phyloP scores from a whole-genome alignment of 2,329 filamentous ascomycete species.

The Ophiostoma sp. region DNA sequence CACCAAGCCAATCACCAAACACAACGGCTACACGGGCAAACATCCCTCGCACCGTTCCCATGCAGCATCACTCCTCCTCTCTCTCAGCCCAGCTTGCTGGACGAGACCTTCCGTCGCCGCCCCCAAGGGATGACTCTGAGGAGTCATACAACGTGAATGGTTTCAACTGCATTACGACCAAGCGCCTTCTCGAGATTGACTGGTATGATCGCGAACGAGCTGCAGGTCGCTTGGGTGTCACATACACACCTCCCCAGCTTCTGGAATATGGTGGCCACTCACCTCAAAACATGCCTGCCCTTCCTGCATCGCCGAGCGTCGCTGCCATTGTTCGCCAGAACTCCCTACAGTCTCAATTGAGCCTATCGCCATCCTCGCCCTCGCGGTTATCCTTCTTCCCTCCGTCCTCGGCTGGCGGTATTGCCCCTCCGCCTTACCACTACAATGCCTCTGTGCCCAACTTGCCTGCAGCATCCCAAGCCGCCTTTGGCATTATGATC shows the following conservation, averaged over 20 bases:
- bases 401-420: background rate
- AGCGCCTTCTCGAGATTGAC: constrained; percentile 48
- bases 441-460: constrained; percentile 7
- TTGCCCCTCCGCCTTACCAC: background rate
- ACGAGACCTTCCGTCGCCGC: constrained; percentile 7
- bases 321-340: constrained; percentile 18
- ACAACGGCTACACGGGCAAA: constrained; percentile 12
- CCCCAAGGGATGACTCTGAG: constrained; percentile 35
- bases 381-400: constrained; percentile 17
- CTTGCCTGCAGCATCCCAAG: background rate
- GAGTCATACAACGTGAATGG: constrained; percentile 32
- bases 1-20: constrained; percentile 16
- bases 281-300: background rate
- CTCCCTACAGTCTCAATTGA: constrained; percentile 4
- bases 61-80: constrained; percentile 10
- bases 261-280: constrained; percentile 6
- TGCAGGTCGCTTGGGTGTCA: constrained; percentile 39
- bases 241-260: constrained; percentile 38
- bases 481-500: constrained; percentile 26
- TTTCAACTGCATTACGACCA: constrained; percentile 50
- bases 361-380: background rate
- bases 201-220: constrained; percentile 37
- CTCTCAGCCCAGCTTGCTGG: constrained; percentile 1
- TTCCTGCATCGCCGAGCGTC: background rate
- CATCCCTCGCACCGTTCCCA: constrained; percentile 15